phyloP scores from a whole-genome alignment of 2,329 filamentous ascomycete genomes.

The Tolypocladium sp. region DNA sequence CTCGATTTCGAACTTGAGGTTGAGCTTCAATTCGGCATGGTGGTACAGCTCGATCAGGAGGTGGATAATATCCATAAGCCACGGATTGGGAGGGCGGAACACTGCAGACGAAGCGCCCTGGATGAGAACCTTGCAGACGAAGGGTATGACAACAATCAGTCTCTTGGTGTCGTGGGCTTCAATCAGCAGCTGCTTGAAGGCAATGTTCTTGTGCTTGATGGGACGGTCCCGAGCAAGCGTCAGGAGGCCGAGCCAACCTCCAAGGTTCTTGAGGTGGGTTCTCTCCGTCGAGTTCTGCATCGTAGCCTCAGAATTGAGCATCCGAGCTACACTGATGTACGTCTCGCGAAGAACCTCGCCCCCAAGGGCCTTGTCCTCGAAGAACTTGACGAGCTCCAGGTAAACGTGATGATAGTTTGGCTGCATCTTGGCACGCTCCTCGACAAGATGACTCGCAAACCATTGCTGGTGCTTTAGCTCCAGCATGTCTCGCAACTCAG shows the following conservation, averaged over 20 bases:
- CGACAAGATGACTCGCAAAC: slow-evolving; percentile 93
- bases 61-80: slow-evolving; percentile 93
- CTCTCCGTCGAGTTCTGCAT: slow-evolving; percentile 78
- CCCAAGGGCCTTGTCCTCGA: slow-evolving; percentile 73
- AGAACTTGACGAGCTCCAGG: slow-evolving; percentile 75
- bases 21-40: slow-evolving; percentile 85
- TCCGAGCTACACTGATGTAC: slow-evolving; percentile 72
- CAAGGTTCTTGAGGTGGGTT: slow-evolving; percentile 84
- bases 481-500: slow-evolving; percentile 69
- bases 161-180: slow-evolving; percentile 92
- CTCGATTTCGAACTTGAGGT: slow-evolving; percentile 97
- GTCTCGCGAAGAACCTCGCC: slow-evolving; percentile 88
- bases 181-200: slow-evolving; percentile 89
- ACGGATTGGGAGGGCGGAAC: slow-evolving; percentile 91
- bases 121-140: slow-evolving; percentile 90
- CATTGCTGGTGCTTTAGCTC: slow-evolving; percentile 82
- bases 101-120: slow-evolving; percentile 79
- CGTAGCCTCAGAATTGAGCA: slow-evolving; percentile 85
- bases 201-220: slow-evolving; percentile 92
- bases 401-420: slow-evolving; percentile 95
- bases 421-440: slow-evolving; percentile 93
- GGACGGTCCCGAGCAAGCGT: slow-evolving; percentile 91
- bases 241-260: slow-evolving; percentile 84
- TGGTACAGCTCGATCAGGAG: slow-evolving; percentile 91
- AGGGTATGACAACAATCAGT: slow-evolving; percentile 86